Conservation (phyloP, 2,329 filamentous ascomycete species). For the Diaporthe ampelina region DNA sequence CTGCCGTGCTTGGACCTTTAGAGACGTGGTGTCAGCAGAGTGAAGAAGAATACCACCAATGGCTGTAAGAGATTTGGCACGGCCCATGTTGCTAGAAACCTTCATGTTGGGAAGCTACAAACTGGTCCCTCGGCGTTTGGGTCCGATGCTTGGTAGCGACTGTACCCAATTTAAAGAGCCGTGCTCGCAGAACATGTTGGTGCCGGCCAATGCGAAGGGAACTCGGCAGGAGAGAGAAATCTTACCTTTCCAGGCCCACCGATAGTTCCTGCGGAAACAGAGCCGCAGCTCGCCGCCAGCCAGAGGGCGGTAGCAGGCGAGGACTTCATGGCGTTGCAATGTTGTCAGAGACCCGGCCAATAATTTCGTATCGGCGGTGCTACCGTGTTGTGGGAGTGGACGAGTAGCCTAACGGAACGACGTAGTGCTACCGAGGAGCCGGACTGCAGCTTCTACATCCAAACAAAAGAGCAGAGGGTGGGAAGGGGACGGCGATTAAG, state of each 20-base stretch:
- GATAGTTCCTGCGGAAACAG: constrained; percentile 41
- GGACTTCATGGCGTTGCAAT: constrained; percentile 46
- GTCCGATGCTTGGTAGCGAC: neutral
- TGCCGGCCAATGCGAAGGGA: too few relatives aligned
- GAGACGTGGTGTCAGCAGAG: constrained; percentile 42
- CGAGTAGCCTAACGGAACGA: constrained; percentile 15
- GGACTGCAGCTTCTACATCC: constrained; percentile 23
- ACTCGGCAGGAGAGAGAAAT: neutral
- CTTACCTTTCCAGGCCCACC: constrained; percentile 44
- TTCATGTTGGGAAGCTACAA: neutral
- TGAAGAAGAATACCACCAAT: neutral
- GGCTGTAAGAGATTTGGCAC: neutral
- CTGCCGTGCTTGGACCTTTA: constrained; percentile 44
- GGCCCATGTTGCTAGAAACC: neutral
- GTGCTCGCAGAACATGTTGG: neutral
- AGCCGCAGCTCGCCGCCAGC: constrained; percentile 44
- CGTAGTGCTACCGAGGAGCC: constrained; percentile 24
- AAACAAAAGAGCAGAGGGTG: neutral
- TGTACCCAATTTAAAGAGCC: neutral
- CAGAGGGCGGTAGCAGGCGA: constrained; percentile 43
- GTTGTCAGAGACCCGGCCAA: neutral
- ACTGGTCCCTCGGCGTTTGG: neutral
- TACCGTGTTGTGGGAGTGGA: neutral
- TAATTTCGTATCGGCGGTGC: constrained; percentile 15
- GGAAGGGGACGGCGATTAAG: neutral